Conservation (phyloP, 164 flowering plant species). For the Cinnamomum micranthum region DNA sequence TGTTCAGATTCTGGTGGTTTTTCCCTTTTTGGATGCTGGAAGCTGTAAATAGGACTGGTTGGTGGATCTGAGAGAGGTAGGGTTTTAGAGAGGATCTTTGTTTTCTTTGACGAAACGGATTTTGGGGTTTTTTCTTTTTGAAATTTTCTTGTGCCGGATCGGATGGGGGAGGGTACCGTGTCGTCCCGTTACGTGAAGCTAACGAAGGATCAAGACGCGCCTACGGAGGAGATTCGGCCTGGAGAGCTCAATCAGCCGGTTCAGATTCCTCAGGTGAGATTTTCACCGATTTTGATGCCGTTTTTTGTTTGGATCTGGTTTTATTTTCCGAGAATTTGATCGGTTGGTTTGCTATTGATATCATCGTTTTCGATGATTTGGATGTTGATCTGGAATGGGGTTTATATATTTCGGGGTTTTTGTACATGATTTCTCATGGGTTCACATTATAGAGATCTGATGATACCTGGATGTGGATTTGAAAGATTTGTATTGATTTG, state of each 20-base stretch:
- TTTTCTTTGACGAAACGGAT: too few species aligned
- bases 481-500: too few species aligned
- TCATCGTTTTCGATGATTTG: background rate
- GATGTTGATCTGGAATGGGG: background rate
- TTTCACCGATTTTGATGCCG: background rate
- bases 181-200: constrained; percentile 59
- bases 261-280: constrained; percentile 57
- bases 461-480: too few species aligned
- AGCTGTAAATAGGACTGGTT: too few species aligned
- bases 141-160: constrained; percentile 9
- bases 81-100: too few species aligned
- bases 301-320: background rate
- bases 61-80: too few species aligned
- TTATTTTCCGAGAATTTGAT: too few species aligned
- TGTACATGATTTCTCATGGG: background rate
- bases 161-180: constrained; percentile 45
- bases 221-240: constrained; percentile 53
- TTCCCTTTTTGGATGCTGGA: too few species aligned
- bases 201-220: constrained; percentile 49
- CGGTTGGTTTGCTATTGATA: background rate
- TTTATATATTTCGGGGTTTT: background rate
- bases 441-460: too few species aligned
- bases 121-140: too few species aligned
- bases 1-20: too few species aligned
- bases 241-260: constrained; percentile 82